Conservation (phyloP, 2,329 filamentous ascomycete species). For the Monosporascus sp. region DNA sequence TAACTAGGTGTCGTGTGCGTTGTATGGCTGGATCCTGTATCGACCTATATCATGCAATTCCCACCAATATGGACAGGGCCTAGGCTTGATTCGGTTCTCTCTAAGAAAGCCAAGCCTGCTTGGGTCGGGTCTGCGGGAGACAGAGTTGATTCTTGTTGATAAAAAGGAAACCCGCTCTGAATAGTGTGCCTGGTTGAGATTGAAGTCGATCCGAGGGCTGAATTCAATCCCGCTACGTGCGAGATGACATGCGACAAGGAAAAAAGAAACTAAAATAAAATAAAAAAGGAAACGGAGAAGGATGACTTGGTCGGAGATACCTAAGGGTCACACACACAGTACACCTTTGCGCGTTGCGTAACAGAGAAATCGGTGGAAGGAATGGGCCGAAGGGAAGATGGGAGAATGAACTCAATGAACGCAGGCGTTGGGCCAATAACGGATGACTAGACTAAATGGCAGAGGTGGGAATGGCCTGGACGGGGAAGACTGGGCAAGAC, state of each 20-base stretch:
- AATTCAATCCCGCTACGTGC: not conserved
- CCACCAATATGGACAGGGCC: not conserved
- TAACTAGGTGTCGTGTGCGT: not conserved
- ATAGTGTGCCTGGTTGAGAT: not conserved
- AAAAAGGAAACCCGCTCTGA: not conserved
- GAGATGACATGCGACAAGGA: not conserved
- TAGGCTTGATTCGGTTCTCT: not conserved
- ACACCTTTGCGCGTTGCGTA: no score
- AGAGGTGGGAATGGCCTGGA: no score
- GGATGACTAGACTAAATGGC: no score
- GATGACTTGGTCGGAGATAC: not conserved
- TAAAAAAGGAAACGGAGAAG: conserved; percentile 3
- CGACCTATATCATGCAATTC: not conserved
- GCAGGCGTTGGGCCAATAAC: no score
- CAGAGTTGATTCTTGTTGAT: not conserved
- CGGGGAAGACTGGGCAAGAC: no score
- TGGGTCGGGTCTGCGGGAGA: not conserved
- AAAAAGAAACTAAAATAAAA: conserved; percentile 3
- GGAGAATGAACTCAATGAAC: no score
- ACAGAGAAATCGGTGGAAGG: no score
- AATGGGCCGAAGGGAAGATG: no score
- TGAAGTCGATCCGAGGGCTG: not conserved
- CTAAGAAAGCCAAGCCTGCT: not conserved
- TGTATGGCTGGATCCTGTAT: not conserved
- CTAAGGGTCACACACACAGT: no score